Percentiles rank a stretch among this genome's conserved stretches.
Conservation (phyloP, 2,329 filamentous ascomycete species). For the Diaporthe helianthi region DNA sequence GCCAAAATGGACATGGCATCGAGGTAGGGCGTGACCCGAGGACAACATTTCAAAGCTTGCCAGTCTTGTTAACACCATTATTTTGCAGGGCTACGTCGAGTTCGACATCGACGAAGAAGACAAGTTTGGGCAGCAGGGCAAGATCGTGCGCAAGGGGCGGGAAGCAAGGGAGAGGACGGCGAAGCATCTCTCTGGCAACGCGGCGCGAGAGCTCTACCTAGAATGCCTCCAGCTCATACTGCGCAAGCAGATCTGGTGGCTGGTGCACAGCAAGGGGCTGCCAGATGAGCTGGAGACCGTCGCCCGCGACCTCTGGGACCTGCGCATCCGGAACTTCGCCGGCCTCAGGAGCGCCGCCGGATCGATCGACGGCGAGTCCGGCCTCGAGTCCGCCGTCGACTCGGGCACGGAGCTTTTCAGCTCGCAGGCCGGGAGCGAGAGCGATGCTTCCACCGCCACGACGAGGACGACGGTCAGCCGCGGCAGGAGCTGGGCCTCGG, state of each 20-base stretch:
- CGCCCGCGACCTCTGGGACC: slow-evolving; percentile 83
- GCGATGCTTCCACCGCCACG: slow-evolving; percentile 39
- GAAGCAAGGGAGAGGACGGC: slow-evolving; percentile 61
- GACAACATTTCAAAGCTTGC: neutral
- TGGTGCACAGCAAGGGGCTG: slow-evolving; percentile 71
- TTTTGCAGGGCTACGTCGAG: slow-evolving; percentile 59
- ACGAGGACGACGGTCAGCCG: slow-evolving; percentile 43
- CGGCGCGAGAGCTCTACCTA: slow-evolving; percentile 79
- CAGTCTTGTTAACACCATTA: slow-evolving; percentile 7
- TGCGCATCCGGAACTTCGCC: slow-evolving; percentile 67
- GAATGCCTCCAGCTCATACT: slow-evolving; percentile 86
- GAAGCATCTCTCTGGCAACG: slow-evolving; percentile 67
- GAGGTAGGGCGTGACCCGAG: slow-evolving; percentile 58
- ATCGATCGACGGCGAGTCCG: slow-evolving; percentile 42
- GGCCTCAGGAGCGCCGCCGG: slow-evolving; percentile 55
- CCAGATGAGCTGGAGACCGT: slow-evolving; percentile 78
- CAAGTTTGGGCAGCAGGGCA: slow-evolving; percentile 67
- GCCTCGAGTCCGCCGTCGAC: slow-evolving; percentile 43
- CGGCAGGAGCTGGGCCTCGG: slow-evolving; percentile 53
- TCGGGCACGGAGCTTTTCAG: slow-evolving; percentile 57
- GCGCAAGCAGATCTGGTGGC: slow-evolving; percentile 78
- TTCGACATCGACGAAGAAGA: slow-evolving; percentile 70
- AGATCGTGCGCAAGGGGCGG: slow-evolving; percentile 62
- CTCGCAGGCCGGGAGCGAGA: slow-evolving; percentile 58
- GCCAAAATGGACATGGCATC: slow-evolving; percentile 80